Base-by-base conservation (phyloP, 176 grass and related monocot species). In the Oryza officinalis region DNA sequence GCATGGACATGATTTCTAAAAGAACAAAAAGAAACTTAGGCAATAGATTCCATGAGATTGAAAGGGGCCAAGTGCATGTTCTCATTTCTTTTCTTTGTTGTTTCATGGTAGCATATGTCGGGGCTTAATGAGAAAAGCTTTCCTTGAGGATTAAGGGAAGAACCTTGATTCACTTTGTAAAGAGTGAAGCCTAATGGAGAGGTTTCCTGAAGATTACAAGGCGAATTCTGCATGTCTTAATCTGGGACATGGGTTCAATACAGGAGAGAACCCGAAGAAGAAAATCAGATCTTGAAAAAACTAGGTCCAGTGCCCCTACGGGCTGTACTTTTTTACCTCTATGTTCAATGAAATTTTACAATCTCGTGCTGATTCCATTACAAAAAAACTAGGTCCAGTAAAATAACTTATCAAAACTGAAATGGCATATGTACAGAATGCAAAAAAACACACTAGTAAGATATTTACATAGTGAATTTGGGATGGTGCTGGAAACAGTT, bases 61-160 rank as follows among this genome's bases (percentile, higher is more conserved):
- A 60, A 80, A 78, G 69, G 69, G 47, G 50, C 75, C 88, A 75
- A 83, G 49, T 87, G 88, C 52, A 80, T 82, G 65, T 46, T 88
- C 82, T 88, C 27, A 35, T 72, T 67, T 77, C 44, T 72, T 88
- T 88, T 67, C 65, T 72, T 77, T 77, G 71, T 52, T 81, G 85
- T 88, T 91, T 87, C 76, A 81, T 67, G 52, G 76, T 81, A 81
- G 25, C 67, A 81, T 68, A 77, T 80, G 64, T 80, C 30, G 69
- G 71, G 38, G 74, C 38, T 86, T 87, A 79, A 80, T 79, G 49
- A 78, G 9, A 71, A 86, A 78, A 74, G 76, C 78, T 83, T 94
- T 94, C 76, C 94, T 97, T 97, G 89, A 86, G 80, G 22, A 90
- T 88, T 81, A 97, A 97, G 94, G 78, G 80, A 97, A 90, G 94